Percentiles rank a stretch among this genome's conserved stretches.
Evolutionary conservation across 306 rosid genomes (phyloP).

Genomic region (Quillaja saponaria): DNA sequence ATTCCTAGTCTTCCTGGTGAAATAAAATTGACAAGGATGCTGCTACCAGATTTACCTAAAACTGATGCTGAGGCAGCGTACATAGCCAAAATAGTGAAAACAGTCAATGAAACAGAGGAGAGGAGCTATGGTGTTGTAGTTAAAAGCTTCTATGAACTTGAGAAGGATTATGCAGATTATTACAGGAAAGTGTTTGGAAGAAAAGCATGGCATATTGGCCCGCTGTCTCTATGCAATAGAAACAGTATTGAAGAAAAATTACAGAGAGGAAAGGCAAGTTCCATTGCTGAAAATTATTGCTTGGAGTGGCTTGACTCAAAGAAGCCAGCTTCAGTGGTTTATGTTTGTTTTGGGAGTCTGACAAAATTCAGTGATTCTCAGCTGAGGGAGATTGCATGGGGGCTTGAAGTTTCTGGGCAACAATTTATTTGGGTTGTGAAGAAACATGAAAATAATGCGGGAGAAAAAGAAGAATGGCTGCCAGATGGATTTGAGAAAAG

Average conservation of each 20-base stretch:
- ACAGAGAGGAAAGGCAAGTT: conserved; percentile 13
- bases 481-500: conserved; percentile 41
- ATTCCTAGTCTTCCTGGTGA: conserved; percentile 45
- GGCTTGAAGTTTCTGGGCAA: conserved; percentile 50
- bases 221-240: conserved; percentile 37
- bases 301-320: conserved; percentile 38
- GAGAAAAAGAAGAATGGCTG: conserved; percentile 25
- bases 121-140: conserved; percentile 51
- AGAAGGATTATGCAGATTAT: conserved; percentile 44
- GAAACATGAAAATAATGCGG: not conserved
- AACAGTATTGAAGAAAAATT: not conserved
- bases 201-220: conserved; percentile 66
- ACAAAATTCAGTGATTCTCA: conserved; percentile 37
- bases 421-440: conserved; percentile 53
- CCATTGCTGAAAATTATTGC: conserved; percentile 25
- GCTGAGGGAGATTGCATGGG: conserved; percentile 51
- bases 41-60: not conserved
- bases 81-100: not conserved
- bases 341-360: conserved; percentile 51
- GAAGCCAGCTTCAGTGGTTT: conserved; percentile 48
- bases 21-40: conserved; percentile 33
- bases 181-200: conserved; percentile 36
- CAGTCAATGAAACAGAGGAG: conserved; percentile 19
- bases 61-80: not conserved
- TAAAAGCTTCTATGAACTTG: conserved; percentile 63